Conservation (phyloP, 2,329 filamentous ascomycete genomes). For the Ophiocordyceps unilateralis region DNA sequence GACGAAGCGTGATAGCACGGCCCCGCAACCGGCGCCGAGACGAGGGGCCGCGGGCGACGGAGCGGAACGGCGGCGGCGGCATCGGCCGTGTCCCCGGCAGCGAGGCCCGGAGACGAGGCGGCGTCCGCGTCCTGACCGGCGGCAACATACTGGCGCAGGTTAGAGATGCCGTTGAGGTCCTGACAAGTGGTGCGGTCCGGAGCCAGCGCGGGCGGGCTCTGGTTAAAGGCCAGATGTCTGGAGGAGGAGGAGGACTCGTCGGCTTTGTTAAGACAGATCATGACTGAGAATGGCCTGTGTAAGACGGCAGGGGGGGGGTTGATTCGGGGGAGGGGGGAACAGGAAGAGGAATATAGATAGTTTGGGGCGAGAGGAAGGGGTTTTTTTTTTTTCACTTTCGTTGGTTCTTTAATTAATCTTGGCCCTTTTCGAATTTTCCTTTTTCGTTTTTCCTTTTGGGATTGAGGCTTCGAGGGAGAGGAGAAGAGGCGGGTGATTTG, state of each 20-base stretch:
- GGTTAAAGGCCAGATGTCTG: conserved; percentile 36
- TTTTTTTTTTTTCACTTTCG: no score
- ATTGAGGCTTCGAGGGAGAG: no score
- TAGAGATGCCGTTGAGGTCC: conserved; percentile 37
- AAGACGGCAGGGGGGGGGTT: not conserved
- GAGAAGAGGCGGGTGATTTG: no score
- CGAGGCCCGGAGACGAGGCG: conserved; percentile 6
- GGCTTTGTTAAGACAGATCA: conserved; percentile 39
- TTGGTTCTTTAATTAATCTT: no score
- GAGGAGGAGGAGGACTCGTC: conserved; percentile 28
- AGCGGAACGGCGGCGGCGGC: conserved; percentile 6
- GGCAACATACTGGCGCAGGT: conserved; percentile 26
- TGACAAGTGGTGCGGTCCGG: conserved; percentile 32
- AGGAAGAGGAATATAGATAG: not conserved
- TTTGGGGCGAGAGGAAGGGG: not conserved
- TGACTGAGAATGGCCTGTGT: conserved; percentile 7
- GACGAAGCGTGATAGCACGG: no score
- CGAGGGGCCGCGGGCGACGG: conserved; percentile 1
- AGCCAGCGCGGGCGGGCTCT: conserved; percentile 31
- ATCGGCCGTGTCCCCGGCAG: conserved; percentile 4
- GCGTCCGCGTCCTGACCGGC: conserved; percentile 15
- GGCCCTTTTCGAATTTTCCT: no score
- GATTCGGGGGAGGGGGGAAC: not conserved
- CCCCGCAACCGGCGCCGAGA: not conserved
- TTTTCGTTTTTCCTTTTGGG: no score